These are phyloP conservation scores for Macrocybe gigantea DNA, from an alignment of 768 basidiomycete genomes.

Conservation along the genomic window DNA sequence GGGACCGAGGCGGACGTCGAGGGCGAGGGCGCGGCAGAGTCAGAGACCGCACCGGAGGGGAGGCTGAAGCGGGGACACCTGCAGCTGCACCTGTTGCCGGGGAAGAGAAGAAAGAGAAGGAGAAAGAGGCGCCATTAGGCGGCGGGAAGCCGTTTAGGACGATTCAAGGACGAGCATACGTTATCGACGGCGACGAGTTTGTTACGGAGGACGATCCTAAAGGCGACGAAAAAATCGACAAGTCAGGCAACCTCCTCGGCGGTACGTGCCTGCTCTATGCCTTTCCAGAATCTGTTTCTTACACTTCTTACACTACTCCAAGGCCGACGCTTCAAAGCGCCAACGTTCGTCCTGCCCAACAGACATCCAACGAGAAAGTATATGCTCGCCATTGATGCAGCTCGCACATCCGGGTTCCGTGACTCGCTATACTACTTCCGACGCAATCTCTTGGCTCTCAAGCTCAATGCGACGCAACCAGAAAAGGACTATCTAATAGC, in stretches of 20 bases:
- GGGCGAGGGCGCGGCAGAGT: slow-evolving; percentile 26
- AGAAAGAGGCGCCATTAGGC: slow-evolving; percentile 38
- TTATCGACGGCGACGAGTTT: slow-evolving; percentile 88
- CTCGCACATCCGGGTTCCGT: slow-evolving; percentile 90
- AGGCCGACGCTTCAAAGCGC: slow-evolving; percentile 87
- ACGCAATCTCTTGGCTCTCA: slow-evolving; percentile 83
- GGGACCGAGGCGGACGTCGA: slow-evolving; percentile 31
- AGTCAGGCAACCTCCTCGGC: slow-evolving; percentile 74
- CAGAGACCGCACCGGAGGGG: slow-evolving; percentile 25
- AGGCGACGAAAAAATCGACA: slow-evolving; percentile 90
- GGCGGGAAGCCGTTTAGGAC: slow-evolving; percentile 67
- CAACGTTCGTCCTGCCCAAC: slow-evolving; percentile 81
- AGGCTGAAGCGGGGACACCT: slow-evolving; percentile 24
- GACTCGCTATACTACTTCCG: slow-evolving; percentile 99
- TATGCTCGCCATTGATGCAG: slow-evolving; percentile 97
- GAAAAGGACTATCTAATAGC: slow-evolving; percentile 94
- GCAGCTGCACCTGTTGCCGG: slow-evolving; percentile 10
- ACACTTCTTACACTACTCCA: slow-evolving; percentile 5
- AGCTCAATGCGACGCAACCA: slow-evolving; percentile 80
- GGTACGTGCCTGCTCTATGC: slow-evolving; percentile 42
- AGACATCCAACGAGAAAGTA: slow-evolving; percentile 82
- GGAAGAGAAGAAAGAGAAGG: slow-evolving; percentile 29
- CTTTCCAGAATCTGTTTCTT: neutral
- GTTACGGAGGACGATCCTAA: slow-evolving; percentile 76
- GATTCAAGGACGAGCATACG: slow-evolving; percentile 68